Evolutionary conservation across 2,329 filamentous ascomycete genomes (phyloP).

Genomic region (Pseudogymnoascus sp.): DNA sequence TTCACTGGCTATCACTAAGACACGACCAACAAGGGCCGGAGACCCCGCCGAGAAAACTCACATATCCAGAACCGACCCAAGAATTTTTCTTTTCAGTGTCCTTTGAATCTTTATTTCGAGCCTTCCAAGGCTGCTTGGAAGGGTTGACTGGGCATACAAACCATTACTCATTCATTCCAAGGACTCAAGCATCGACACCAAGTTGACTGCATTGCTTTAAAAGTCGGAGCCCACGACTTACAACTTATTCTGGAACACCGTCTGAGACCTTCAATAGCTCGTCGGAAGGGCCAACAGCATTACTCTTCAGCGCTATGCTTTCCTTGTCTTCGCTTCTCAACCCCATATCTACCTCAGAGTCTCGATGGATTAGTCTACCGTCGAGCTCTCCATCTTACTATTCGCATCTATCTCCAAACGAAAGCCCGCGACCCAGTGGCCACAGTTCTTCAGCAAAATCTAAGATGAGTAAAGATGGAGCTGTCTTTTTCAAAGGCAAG

Average conservation of each 20-base stretch:
- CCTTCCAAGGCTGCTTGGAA: slow-evolving; percentile 10
- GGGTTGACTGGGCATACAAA: background rate
- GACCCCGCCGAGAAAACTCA: slow-evolving; percentile 36
- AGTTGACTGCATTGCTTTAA: background rate
- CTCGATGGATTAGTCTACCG: slow-evolving; percentile 35
- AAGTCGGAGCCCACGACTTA: background rate
- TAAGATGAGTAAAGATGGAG: slow-evolving; percentile 58
- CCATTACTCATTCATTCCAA: background rate
- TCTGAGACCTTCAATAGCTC: slow-evolving; percentile 4
- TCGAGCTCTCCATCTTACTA: slow-evolving; percentile 32
- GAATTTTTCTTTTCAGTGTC: slow-evolving; percentile 11
- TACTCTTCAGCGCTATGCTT: slow-evolving; percentile 42
- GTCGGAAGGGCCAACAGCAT: background rate
- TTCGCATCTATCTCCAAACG: slow-evolving; percentile 23
- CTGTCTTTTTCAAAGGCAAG: slow-evolving; percentile 52
- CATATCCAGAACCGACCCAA: slow-evolving; percentile 12
- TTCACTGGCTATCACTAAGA: slow-evolving; percentile 34
- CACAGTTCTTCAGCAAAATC: slow-evolving; percentile 34
- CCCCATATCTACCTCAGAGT: slow-evolving; percentile 36
- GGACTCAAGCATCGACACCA: background rate
- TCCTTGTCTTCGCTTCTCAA: slow-evolving; percentile 61
- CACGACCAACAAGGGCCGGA: slow-evolving; percentile 38
- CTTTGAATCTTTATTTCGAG: slow-evolving; percentile 10
- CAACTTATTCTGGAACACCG: slow-evolving; percentile 5
- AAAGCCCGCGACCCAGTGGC: slow-evolving; percentile 22